Evolutionary conservation across 495 filamentous ascomycete genomes (phyloP), one percentile per base, ranked within the genome.

Genomic region (Neurospora hispaniola): DNA sequence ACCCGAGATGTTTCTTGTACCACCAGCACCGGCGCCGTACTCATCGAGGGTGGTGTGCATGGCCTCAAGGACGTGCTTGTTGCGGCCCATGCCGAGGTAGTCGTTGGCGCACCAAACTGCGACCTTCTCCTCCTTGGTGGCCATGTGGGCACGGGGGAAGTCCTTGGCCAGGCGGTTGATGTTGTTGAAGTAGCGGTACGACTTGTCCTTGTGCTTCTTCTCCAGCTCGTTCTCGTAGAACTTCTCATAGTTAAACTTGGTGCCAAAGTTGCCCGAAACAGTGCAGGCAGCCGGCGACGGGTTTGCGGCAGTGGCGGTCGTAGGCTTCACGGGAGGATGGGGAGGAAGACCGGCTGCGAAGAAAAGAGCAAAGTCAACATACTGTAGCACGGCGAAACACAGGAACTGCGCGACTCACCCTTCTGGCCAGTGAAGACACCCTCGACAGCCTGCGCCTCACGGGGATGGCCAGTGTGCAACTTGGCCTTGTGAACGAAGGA

Each of bases 161-260:
- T 98, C 93, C 84, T 96, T 91, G 72, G 96, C 96, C 73, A 99
- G 86, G 31, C 96, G 93, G 80, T 99, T 99, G 90, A 99, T 99
- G 86, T 99, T 99, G 86, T 99, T 99, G 89, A 99, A 99, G 86
- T 99, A 98, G 77, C 96, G 93, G 85, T 99, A 99, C 44, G 93
- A 97, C 85, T 97, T 98, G 86, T 99, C 96, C 86, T 97, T 94
- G 88, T 97, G 96, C 84, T 99, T 99, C 90, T 97, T 98, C 76
- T 96, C 93, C 73, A 99, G 83, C 80, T 99, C 95, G 48, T 81
- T 82, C 43, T 90, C 80, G 83, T 98, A 99, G 85, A 98, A 99
- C 69, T 80, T 90, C 76, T 97, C 88, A 76, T 99, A 99, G 82
- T 98, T 86, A 81, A 97, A 98, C 74, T 89, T 92, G 69, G 81